Base-by-base conservation (phyloP, 2,329 filamentous ascomycete species). In the Paracorniculantispora psalliotae region DNA sequence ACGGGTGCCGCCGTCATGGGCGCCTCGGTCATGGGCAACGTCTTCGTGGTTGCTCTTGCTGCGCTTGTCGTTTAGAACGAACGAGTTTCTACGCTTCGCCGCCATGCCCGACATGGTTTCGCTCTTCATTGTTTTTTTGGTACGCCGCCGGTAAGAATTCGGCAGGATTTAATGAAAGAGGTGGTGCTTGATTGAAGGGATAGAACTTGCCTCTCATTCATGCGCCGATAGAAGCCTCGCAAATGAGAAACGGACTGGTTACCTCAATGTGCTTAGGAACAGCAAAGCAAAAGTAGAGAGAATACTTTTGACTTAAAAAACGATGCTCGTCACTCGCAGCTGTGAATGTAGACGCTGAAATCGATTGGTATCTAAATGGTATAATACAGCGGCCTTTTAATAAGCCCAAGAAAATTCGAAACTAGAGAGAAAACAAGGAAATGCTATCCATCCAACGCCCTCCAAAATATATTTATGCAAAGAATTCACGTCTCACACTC, bases 281-380 rank as follows among this genome's bases (percentile, higher is more conserved):
- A 56, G 61, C 28, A 60, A 48, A 47, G 51, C 23, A 49, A 57
- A 26, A 48, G 33, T 33, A 58, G 25, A 60, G 39, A 49, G 33
- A n/a, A n/a, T n/a, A n/a, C n/a, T n/a, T n/a, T n/a, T n/a, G n/a
- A n/a, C n/a, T n/a, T n/a, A n/a, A n/a, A n/a, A n/a, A n/a, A n/a
- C n/a, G n/a, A n/a, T n/a, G n/a, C n/a, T n/a, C n/a, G n/a, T n/a
- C n/a, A n/a, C n/a, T n/a, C n/a, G n/a, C 35, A 21, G 33, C 23
- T 19, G 28, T 46, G 35, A n/a, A 25, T 17, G 43, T 35, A 26
- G 57, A 51, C 41, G 58, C 44, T 41, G 3, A 49, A 52, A 41
- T 53, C 35, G 48, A 61, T 21, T 61, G 61, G 57, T 62, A 62
- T 62, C 59, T 61, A 53, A 13, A 58, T 61, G 59, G 54, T 54